Base-by-base conservation (phyloP, 371 early-diverging fungal genomes). In the Parasitella parasitica region DNA sequence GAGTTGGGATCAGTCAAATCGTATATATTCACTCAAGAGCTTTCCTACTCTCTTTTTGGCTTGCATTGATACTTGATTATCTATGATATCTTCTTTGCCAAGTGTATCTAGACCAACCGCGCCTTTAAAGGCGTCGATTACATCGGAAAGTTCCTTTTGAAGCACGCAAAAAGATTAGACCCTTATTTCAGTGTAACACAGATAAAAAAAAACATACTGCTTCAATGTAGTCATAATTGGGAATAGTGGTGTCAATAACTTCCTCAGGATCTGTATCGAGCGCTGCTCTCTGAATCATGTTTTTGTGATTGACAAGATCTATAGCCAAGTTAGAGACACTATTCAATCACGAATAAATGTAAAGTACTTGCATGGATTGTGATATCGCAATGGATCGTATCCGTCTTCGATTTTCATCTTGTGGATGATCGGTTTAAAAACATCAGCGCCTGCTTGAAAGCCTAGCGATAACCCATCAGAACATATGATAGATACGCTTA, bases 271-370 rank as follows among this genome's bases (percentile, higher is more conserved):
- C 57, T 3, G 36, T 53, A 22, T 76, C 74, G 28, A 89, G 67
- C 5, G 89, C 89, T 9, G 86, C 72, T 5, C 82, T 82, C 50
- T 86, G 83, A 24, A 89, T 67, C 43, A 80, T 79, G 35, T 81
- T 80, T 59, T 85, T 83, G 57, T 85, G 83, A 51, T 84, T 85
- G 55, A 83, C 83, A 11, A 88, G 65, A 18, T 67, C 86, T 85
- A 57, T 26, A 36, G 20, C 24, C 13, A 12, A 46, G 24, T 22
- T 24, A 20, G 20, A 22, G 11, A 15, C 12, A 28, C n/a, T 34
- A 32, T 32, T 32, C 24, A 24, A 12, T 9, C 24, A 37, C 54
- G n/a, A n/a, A n/a, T 5, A 24, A 15, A 18, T 18, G 54, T 37
- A 20, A n/a, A 38, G 22, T 35, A 64, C 76, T 51, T 77, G 84